Base-by-base conservation (phyloP, 2,329 filamentous ascomycete genomes). In the Cryoendolithus antarcticus region DNA sequence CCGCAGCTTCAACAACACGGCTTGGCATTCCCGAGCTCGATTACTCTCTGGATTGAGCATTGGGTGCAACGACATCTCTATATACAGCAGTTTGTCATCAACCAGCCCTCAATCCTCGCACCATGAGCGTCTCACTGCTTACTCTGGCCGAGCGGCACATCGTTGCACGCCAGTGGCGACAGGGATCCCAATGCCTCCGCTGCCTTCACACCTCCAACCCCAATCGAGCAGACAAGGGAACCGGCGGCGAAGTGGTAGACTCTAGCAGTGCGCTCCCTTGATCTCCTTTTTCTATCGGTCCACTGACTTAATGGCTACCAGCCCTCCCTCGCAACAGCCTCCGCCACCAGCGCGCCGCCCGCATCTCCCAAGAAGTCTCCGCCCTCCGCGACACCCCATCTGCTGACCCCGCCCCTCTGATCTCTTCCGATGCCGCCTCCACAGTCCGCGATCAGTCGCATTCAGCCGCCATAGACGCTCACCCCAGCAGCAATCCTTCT, bases 321-420 rank as follows among this genome's bases (percentile, higher is more conserved):
- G 11, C 11, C 2, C 24, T 7, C 11, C 21, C 6, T 2, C 32
- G n/a, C 19, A 7, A 10, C 27, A 21, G 9, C 11, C 11, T 12
- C 30, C 48, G 51, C 29, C 48, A 53, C 32, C 48, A 53, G 32
- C 51, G 52, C 28, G 44, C 51, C 31, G 49, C 49, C 8, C 47
- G 47, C 37, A 42, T 53, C 32, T 49, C 46, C 3, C 46, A 52
- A 28, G 51, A 55, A 45, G 44, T 53, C 19, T 44, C 46, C 27
- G 43, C 48, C 35, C 42, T 55, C 32, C 38, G 43, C 10, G 34
- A 37, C 10, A 44, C 35, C 19, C 45, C 44, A 8, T 33, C 36
- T 24, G 40, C 29, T 27, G 42, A 19, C 15, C 15, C 15, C 15
- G 15, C 15, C 15, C 15, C 15, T 19, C 15, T 19, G 15, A 19